Evolutionary conservation across 257 asterid species (phyloP).

Genomic region (Nicotiana sylvestris): DNA sequence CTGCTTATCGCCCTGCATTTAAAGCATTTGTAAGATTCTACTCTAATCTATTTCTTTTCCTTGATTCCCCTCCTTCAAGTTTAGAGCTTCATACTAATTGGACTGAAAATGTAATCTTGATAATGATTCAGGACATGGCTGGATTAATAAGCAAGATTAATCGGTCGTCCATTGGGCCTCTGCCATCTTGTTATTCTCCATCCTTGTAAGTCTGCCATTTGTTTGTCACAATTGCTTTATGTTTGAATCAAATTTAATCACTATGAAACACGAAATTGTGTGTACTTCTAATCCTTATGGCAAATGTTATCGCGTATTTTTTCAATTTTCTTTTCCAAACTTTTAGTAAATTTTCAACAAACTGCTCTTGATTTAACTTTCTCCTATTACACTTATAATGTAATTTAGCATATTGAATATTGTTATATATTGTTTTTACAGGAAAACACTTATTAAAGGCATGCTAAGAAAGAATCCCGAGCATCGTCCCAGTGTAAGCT

Average conservation of each 20-base stretch:
- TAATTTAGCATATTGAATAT: too few relatives aligned
- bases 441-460: constrained; percentile 90
- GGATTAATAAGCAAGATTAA: constrained; percentile 96
- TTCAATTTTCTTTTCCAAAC: too few relatives aligned
- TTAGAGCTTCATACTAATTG: neutral
- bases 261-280: neutral
- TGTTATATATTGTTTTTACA: constrained; percentile 22
- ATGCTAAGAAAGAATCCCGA: constrained; percentile 98
- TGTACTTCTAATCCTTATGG: neutral
- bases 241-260: neutral
- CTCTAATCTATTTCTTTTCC: neutral
- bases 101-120: neutral
- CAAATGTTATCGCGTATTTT: too few relatives aligned
- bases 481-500: constrained; percentile 85
- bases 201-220: constrained; percentile 58
- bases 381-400: too few relatives aligned
- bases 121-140: constrained; percentile 89
- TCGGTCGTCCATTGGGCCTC: constrained; percentile 94
- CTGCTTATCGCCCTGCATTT: constrained; percentile 98
- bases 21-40: constrained; percentile 83
- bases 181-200: constrained; percentile 98
- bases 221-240: neutral
- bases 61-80: neutral
- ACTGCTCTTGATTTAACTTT: too few relatives aligned
- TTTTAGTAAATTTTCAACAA: too few relatives aligned